Conservation (phyloP, 163 green algal genomes). For the Chlorella variabilis region DNA sequence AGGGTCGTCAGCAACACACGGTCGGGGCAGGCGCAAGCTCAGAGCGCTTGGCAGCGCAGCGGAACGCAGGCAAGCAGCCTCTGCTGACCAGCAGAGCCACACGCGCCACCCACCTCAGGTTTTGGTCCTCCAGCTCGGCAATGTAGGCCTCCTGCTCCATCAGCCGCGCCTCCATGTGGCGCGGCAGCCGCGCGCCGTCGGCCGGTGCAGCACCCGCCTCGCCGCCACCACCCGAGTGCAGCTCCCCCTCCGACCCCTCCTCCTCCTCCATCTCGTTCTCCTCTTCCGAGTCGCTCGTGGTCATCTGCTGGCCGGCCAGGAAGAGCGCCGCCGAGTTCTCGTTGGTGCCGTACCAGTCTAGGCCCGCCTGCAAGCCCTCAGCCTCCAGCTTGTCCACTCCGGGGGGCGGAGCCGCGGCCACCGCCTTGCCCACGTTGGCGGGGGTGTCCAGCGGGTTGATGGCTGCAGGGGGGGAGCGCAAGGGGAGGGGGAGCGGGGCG, state of each 20-base stretch:
- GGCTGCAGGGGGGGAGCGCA: background rate
- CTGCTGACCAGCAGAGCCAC: background rate
- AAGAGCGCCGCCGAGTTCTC: constrained; percentile 24
- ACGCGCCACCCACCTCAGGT: constrained; percentile 27
- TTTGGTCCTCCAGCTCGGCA: constrained; percentile 49
- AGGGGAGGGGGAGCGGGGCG: no score
- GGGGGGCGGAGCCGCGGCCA: no score
- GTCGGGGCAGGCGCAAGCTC: background rate
- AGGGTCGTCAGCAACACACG: background rate
- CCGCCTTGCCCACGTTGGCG: constrained; percentile 11
- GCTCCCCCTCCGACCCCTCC: background rate
- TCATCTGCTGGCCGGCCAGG: constrained; percentile 22
- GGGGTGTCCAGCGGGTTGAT: constrained; percentile 49
- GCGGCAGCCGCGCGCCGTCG: constrained; percentile 9
- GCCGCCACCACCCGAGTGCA: background rate
- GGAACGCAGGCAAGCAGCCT: background rate
- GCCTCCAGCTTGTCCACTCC: constrained; percentile 35
- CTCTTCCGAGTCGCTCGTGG: constrained; percentile 21
- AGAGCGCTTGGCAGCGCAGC: no score
- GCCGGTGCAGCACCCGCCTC: background rate
- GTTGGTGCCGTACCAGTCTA: constrained; percentile 52
- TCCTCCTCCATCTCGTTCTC: background rate
- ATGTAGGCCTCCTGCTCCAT: constrained; percentile 49
- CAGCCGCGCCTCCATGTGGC: constrained; percentile 19
- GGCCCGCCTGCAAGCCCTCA: constrained; percentile 33